These are phyloP conservation scores for Tuber umbilicatum DNA, from an alignment of 495 filamentous ascomycete genomes.

Conservation along the genomic window DNA sequence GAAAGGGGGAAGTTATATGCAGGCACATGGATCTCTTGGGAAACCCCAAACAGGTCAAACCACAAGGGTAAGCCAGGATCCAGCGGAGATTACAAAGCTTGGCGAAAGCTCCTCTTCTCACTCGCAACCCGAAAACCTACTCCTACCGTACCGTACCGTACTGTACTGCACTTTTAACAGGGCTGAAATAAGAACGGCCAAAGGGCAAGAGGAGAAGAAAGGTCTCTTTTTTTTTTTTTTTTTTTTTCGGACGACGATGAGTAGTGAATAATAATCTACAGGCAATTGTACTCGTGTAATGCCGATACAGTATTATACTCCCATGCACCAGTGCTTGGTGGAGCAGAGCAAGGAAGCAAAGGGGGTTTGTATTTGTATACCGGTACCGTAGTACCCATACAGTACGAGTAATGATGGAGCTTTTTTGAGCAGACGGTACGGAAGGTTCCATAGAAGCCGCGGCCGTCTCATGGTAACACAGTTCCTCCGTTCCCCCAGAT, in stretches of 20 bases:
- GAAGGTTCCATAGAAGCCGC: background rate
- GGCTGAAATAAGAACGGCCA: background rate
- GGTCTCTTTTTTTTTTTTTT: background rate
- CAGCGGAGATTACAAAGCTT: conserved; percentile 27
- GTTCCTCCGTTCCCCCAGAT: background rate
- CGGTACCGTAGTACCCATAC: too few species aligned
- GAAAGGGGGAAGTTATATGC: conserved; percentile 24
- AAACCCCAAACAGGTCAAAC: conserved; percentile 9
- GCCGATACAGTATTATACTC: background rate
- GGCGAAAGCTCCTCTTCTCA: background rate
- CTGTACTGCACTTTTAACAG: background rate
- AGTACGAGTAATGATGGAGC: too few species aligned
- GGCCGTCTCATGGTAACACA: background rate
- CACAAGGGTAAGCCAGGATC: conserved; percentile 10
- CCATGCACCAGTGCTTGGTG: too few species aligned
- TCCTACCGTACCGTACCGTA: too few species aligned
- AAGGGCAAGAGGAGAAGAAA: background rate
- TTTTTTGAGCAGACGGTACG: background rate
- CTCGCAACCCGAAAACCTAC: background rate
- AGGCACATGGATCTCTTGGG: conserved; percentile 1
- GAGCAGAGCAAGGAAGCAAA: background rate
- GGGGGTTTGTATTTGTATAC: background rate
- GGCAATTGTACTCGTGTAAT: background rate
- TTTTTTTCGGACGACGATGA: background rate
- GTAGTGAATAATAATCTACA: background rate